phyloP scores from a whole-genome alignment of 148 eudicot species.

The Camellia granthamiana region DNA sequence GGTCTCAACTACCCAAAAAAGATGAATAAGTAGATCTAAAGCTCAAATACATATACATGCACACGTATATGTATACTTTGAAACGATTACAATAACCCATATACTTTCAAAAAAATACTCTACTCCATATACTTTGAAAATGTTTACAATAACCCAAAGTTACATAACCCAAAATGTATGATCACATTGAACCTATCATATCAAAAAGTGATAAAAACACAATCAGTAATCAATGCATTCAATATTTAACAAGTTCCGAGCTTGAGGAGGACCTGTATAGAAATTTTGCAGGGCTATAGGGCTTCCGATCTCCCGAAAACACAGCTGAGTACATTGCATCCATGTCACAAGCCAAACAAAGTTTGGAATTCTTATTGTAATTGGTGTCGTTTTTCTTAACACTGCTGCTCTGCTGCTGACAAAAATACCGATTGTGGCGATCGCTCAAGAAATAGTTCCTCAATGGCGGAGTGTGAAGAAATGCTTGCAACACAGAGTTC shows the following conservation, averaged over 20 bases:
- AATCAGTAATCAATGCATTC: neutral
- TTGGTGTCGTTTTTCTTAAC: slow-evolving; percentile 20
- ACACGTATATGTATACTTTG: neutral
- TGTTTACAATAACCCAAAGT: neutral
- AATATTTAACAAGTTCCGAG: slow-evolving; percentile 4
- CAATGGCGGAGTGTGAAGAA: slow-evolving; percentile 75
- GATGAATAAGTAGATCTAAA: too few species aligned
- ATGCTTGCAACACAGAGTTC: slow-evolving; percentile 82
- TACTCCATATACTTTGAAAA: slow-evolving; percentile 6
- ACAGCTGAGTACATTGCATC: slow-evolving; percentile 69
- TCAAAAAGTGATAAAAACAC: neutral
- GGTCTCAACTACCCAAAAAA: neutral
- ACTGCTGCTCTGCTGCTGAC: slow-evolving; percentile 35
- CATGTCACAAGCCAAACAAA: slow-evolving; percentile 78
- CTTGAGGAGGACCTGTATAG: slow-evolving; percentile 59
- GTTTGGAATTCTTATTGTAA: slow-evolving; percentile 20
- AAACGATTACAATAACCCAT: neutral
- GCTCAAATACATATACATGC: too few species aligned
- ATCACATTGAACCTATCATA: neutral
- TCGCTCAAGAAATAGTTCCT: slow-evolving; percentile 77
- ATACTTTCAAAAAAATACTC: neutral
- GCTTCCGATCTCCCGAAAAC: slow-evolving; percentile 54
- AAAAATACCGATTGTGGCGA: slow-evolving; percentile 55
- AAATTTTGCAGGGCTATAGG: slow-evolving; percentile 70
- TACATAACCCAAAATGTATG: neutral